Percentiles rank a stretch among this genome's conserved stretches.
Evolutionary conservation across 495 filamentous ascomycete genomes (phyloP).

Genomic region (Glarea lozoyensis): DNA sequence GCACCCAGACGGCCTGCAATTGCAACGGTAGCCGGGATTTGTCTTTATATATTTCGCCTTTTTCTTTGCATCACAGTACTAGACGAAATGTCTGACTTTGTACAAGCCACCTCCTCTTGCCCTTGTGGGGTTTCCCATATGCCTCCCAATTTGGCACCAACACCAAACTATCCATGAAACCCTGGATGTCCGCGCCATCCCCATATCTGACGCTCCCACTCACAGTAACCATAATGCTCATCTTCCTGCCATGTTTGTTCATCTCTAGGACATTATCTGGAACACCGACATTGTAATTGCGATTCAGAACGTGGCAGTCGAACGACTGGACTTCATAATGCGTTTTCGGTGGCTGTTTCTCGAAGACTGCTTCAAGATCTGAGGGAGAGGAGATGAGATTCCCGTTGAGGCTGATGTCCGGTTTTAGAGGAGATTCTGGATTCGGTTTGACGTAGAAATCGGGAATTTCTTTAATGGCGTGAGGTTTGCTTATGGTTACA

Average conservation of each 20-base stretch:
- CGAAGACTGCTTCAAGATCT: conserved; percentile 16
- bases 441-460: conserved; percentile 19
- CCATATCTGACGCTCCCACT: conserved; percentile 56
- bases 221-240: conserved; percentile 61
- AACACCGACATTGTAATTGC: conserved; percentile 40
- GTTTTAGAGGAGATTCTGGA: conserved; percentile 6
- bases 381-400: conserved; percentile 12
- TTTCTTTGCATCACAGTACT: conserved; percentile 5
- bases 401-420: conserved; percentile 22
- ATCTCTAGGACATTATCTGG: conserved; percentile 18
- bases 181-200: conserved; percentile 44
- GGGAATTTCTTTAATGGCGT: conserved; percentile 3
- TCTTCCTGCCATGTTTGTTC: conserved; percentile 39
- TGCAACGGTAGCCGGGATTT: no score
- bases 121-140: conserved; percentile 24
- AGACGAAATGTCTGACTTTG: conserved; percentile 63
- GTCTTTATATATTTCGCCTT: not conserved
- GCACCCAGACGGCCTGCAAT: no score
- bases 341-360: conserved; percentile 10
- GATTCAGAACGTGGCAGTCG: conserved; percentile 69
- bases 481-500: conserved; percentile 11
- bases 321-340: conserved; percentile 53
- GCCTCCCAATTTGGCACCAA: conserved; percentile 66
- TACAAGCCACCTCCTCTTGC: conserved; percentile 52
- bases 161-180: conserved; percentile 68